Evolutionary conservation across 2,329 filamentous ascomycete genomes (phyloP).

Genomic region (Nigrograna mackinnonii): DNA sequence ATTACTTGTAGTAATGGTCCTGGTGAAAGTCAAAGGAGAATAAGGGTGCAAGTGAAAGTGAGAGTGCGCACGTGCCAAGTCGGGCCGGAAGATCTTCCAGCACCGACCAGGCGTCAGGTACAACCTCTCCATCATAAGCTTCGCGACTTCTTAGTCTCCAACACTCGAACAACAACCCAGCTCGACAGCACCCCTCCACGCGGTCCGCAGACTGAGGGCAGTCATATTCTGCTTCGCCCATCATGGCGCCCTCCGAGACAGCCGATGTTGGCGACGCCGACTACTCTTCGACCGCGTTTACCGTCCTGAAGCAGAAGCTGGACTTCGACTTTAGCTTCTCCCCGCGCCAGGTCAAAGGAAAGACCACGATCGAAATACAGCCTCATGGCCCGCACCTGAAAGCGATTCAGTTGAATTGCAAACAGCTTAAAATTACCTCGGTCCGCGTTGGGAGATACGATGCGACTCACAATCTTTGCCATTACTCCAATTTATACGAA

Average conservation of each 20-base stretch:
- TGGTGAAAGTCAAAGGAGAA: too few species aligned
- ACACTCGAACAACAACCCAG: background rate
- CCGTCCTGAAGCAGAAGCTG: slow-evolving; percentile 81
- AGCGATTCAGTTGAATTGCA: slow-evolving; percentile 62
- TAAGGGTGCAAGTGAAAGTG: too few species aligned
- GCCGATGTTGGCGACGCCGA: slow-evolving; percentile 32
- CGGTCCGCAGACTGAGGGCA: slow-evolving; percentile 15
- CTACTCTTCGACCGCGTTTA: slow-evolving; percentile 46
- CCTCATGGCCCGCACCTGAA: slow-evolving; percentile 60
- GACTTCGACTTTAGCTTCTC: slow-evolving; percentile 88
- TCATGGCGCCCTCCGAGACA: slow-evolving; percentile 33
- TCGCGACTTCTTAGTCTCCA: background rate
- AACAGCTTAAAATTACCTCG: slow-evolving; percentile 62
- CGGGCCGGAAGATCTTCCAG: too few species aligned
- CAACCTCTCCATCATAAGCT: background rate
- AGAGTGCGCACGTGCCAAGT: too few species aligned
- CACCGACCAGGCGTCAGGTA: too few species aligned
- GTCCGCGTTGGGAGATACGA: slow-evolving; percentile 46
- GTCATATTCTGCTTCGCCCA: slow-evolving; percentile 29
- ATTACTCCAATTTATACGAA: slow-evolving; percentile 68
- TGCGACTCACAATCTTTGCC: slow-evolving; percentile 41
- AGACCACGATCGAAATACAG: slow-evolving; percentile 79
- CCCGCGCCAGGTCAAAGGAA: slow-evolving; percentile 73
- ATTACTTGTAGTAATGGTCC: too few species aligned
- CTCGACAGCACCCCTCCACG: background rate